Percentiles rank a stretch among this genome's conserved stretches.
Conservation (phyloP, 1,139 yeast genomes). For the Hansenula lynferdii region DNA sequence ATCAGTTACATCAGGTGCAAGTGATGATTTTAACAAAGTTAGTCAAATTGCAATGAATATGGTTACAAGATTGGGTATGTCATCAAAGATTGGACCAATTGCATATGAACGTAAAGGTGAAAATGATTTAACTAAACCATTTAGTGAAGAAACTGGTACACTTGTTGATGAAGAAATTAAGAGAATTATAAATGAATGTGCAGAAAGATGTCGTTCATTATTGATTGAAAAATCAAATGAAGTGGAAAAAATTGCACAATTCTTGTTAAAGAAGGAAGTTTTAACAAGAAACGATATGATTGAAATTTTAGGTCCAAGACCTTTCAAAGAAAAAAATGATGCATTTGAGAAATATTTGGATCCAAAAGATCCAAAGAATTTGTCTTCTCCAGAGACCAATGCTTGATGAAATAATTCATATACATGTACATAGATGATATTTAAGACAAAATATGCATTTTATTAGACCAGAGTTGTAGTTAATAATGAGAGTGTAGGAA, state of each 20-base stretch:
- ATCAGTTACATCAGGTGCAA: slow-evolving; percentile 91
- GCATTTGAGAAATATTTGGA: slow-evolving; percentile 83
- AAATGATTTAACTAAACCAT: slow-evolving; percentile 77
- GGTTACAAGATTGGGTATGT: slow-evolving; percentile 94
- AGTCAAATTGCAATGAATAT: slow-evolving; percentile 89
- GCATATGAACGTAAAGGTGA: slow-evolving; percentile 45
- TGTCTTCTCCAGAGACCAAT: too few species aligned
- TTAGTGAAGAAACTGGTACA: slow-evolving; percentile 80
- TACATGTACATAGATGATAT: background rate
- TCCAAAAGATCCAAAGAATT: background rate
- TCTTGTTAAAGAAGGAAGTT: slow-evolving; percentile 76
- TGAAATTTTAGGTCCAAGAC: slow-evolving; percentile 79
- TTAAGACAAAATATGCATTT: too few species aligned
- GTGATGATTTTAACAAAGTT: slow-evolving; percentile 95
- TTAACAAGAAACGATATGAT: slow-evolving; percentile 91
- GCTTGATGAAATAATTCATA: background rate
- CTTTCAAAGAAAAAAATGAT: slow-evolving; percentile 80
- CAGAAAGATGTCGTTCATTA: slow-evolving; percentile 60
- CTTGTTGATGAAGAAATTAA: slow-evolving; percentile 81
- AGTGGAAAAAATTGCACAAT: slow-evolving; percentile 84
- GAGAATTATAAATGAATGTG: slow-evolving; percentile 75
- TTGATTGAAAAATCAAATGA: slow-evolving; percentile 66
- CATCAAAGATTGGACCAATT: slow-evolving; percentile 75
- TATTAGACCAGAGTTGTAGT: too few species aligned
- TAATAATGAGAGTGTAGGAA: too few species aligned